Base-by-base conservation (phyloP, 345 rosid genomes). In the Eutrema heterophyllum region DNA sequence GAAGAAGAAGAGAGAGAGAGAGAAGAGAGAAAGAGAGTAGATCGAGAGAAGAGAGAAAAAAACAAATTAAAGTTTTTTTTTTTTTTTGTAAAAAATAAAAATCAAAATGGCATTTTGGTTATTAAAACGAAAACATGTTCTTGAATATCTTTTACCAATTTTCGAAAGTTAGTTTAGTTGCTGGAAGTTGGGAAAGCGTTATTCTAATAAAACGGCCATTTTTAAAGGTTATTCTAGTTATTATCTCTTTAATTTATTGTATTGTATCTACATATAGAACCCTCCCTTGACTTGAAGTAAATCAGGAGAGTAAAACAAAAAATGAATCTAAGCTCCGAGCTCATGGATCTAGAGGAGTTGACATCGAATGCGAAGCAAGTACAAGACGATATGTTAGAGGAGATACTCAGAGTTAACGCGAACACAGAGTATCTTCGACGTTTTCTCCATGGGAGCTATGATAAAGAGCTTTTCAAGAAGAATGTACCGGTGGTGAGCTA, bases 401-500 rank as follows among this genome's bases (percentile, higher is more conserved):
- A 85, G 39, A 90, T 90, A 44, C 80, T 86, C 2, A 67, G 30
- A 11, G 69, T 49, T 53, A 90, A 84, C 63, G 80, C 81, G 0
- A 51, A 70, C 3, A 83, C 93, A 0, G 83, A 85, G 14, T 89
- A 87, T 52, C 92, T 89, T 2, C 35, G 7, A 0, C 50, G 58
- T 33, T 58, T 57, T 24, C 66, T 74, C 68, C 79, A 56, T 12
- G 88, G 84, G 35, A 76, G 50, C 3, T 71, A 69, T 40, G 82
- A 76, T 36, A 83, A 78, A 70, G 57, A 70, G 9, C 4, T 21
- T 1, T 89, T 87, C 87, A 87, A 81, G 69, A 64, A 76, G 46
- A 83, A 71, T 33, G 91, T 87, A n/a, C 89, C 89, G 0, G 75
- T 86, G 35, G 89, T 87, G 32, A 79, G 61, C 66, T 89, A 89